Evolutionary conservation across 768 basidiomycete species (phyloP), one percentile per base, ranked within the genome.

Genomic region (Phaffia australis): DNA sequence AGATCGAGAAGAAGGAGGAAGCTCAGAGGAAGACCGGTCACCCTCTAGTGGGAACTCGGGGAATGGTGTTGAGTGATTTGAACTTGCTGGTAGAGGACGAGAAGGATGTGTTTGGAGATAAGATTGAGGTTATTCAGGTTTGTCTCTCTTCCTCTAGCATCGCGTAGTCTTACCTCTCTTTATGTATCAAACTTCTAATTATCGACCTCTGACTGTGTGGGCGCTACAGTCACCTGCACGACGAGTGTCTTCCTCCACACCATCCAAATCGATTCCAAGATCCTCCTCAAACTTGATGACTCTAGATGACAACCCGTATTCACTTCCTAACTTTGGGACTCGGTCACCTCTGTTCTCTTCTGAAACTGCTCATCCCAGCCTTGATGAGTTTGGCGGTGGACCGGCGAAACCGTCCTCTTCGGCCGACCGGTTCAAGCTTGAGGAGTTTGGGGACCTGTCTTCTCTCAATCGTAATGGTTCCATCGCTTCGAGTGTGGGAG

Each of bases 361-460:
- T 14, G 58, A 56, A 47, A 49, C 52, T 48, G 15, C 60, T 61
- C 47, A 51, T 51, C 4, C 52, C 60, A 9, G n/a, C 27, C 29
- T 48, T 11, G 62, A 54, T 19, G 65, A 67, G 65, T 67, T 67
- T 47, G 65, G 65, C 2, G 42, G 46, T 7, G 62, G 62, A 30
- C 56, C 46, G n/a, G 42, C 50, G 51, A 66, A 61, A 27, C 65
- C 58, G 8, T 66, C 65, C 4, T 60, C 65, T n/a, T 66, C 65
- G 16, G 49, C 55, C 54, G 65, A 67, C 25, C 51, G 65, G 18
- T 32, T 61, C 6, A 51, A 56, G 51, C 60, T 42, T 4, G 65
- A 60, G 59, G 56, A 49, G 25, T 42, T 42, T 42, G 35, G 35
- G 11, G 35, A 42, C 35, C 11, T 42, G 35, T 42, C 35, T 42